Evolutionary conservation across 2,329 filamentous ascomycete species (phyloP), one percentile per base, ranked within the genome.

Genomic region (Malbranchea zuffiana): DNA sequence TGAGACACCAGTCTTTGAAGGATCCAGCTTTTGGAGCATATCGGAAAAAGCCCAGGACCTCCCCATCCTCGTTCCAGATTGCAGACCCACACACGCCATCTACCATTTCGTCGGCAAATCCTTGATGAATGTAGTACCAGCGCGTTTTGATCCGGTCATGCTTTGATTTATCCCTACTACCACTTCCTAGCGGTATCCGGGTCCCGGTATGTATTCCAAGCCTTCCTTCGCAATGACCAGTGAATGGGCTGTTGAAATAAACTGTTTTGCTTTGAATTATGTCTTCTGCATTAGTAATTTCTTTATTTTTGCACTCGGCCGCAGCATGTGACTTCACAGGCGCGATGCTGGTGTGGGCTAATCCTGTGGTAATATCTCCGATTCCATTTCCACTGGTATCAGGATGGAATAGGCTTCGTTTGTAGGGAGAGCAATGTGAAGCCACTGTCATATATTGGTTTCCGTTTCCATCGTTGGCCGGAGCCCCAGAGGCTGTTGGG

Each of bases 81-180:
- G 38, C 41, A 5, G 38, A 40, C 2, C 43, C 45, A 34, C 38
- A 40, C 15, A 36, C 24, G 5, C 43, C 39, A 29, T 40, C 34
- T 12, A 25, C 15, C 6, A 35, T n/a, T 4, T 7, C 11, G 5
- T 25, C 1, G 5, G n/a, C 12, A 4, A 29, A 39, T 2, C 32
- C 41, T 33, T 47, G 42, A 10, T 39, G 39, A 13, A 46, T 34
- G 21, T 44, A 43, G 23, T 25, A 5, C 44, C 44, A 47, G 5
- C 32, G 13, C 7, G 27, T 30, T 7, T 20, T 18, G 3, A 43
- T 36, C 44, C 44, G 44, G 2, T 11, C 12, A 6, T 13, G 6
- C 5, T 15, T 3, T 11, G 25, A 12, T 29, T 28, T 25, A n/a
- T 15, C 19, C 4, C 13, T 23, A n/a, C n/a, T n/a, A n/a, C n/a